Evolutionary conservation across 768 basidiomycete species (phyloP), one percentile per base, ranked within the genome.

Genomic region (Terana coerulea): DNA sequence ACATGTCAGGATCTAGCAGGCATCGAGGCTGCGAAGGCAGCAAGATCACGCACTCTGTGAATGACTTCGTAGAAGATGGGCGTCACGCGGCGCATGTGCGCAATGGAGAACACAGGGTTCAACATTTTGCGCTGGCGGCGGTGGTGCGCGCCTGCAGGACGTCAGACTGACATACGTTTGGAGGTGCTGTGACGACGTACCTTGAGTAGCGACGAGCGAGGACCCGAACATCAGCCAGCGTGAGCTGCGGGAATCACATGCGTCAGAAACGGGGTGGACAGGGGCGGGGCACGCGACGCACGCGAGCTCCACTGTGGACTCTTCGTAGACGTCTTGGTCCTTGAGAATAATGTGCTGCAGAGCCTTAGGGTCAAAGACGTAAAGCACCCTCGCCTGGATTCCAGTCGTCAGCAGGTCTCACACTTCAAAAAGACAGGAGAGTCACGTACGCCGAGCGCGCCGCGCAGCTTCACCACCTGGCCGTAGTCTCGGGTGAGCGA

Each of bases 321-420:
- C 56, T 19, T 61, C 50, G 30, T 42, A 64, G 3, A 43, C 30
- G 22, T 28, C 36, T 33, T 59, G 51, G 39, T 74, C 77, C 62
- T 76, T 77, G n/a, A 77, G 63, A 22, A 75, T 40, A 21, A 79
- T 74, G 50, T 72, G 70, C 45, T 77, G 67, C 50, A 79, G 52
- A 1, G 76, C 77, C 34, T 66, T 70, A 0, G 76, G 74, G 52
- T 79, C 77, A 46, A 61, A 74, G 1, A 75, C 67, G 51, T 70
- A 70, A 8, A 78, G 60, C 41, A 29, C 65, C 59, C 47, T 63
- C 62, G 67, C 69, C 60, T 48, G 21, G 36, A 40, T 68, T 68
- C 12, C 30, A 19, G 8, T 5, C n/a, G n/a, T 12, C 28, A 21
- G 12, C 21, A 10, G 51, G 36, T 21, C 29, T 41, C 22, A 22